A percentile compares a stretch with the other conserved stretches of the same genome.
phyloP scores from a whole-genome alignment of 176 grass and related monocot species.

The Pontederia paniculata region DNA sequence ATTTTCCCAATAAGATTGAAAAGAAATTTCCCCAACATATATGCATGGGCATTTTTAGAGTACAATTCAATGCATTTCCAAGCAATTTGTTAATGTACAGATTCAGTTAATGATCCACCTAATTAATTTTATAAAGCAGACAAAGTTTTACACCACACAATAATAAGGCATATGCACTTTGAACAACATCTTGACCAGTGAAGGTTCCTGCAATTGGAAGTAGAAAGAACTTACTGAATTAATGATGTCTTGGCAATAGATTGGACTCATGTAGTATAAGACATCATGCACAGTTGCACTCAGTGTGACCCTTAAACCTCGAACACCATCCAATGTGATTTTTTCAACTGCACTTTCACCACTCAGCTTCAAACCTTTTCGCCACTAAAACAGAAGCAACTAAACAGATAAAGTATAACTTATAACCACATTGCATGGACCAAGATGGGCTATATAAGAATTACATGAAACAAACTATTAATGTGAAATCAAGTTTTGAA shows the following conservation, averaged over 20 bases:
- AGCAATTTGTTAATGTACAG: no score
- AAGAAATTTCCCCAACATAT: no score
- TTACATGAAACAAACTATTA: neutral
- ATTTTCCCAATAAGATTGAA: no score
- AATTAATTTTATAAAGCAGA: no score
- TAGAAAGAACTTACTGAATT: slow-evolving; percentile 67
- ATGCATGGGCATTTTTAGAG: no score
- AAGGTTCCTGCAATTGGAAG: neutral
- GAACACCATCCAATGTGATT: slow-evolving; percentile 89
- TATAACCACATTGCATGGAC: neutral
- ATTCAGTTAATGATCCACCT: no score
- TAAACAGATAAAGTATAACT: slow-evolving; percentile 4
- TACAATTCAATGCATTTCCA: no score
- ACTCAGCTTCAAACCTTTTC: slow-evolving; percentile 72
- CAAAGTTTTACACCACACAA: no score
- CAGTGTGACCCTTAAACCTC: slow-evolving; percentile 72
- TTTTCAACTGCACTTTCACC: slow-evolving; percentile 85
- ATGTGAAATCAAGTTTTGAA: no score
- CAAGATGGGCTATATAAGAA: neutral
- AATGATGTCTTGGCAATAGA: slow-evolving; percentile 96
- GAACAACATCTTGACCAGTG: neutral
- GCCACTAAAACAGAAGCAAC: slow-evolving; percentile 44
- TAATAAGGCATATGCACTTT: no score
- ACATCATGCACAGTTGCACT: slow-evolving; percentile 96
- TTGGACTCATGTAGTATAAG: slow-evolving; percentile 98